Evolutionary conservation across 2,329 filamentous ascomycete species (phyloP).

Genomic region (Magnaporthiopsis poae): DNA sequence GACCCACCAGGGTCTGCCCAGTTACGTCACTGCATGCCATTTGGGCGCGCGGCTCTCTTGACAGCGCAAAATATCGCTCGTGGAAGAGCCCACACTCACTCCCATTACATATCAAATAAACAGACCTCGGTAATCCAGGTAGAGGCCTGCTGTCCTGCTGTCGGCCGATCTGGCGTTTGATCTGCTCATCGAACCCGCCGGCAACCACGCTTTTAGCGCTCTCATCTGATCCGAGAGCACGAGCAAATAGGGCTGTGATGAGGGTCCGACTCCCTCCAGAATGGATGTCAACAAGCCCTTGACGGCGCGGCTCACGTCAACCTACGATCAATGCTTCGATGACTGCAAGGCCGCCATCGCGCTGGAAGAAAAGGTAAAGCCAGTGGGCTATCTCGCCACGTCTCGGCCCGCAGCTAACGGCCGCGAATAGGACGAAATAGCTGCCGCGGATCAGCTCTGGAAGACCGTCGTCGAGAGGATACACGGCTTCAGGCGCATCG

Average conservation of each 20-base stretch:
- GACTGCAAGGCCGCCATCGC: conserved; percentile 3
- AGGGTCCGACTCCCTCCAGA: neutral
- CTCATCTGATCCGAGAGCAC: neutral
- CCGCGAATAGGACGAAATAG: neutral
- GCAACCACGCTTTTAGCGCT: neutral
- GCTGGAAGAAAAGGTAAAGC: conserved; percentile 5
- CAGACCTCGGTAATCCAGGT: neutral
- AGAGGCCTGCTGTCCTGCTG: neutral
- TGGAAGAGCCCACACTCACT: neutral
- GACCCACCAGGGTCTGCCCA: neutral
- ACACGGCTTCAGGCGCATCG: neutral
- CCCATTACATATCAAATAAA: neutral
- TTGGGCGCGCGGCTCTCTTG: neutral
- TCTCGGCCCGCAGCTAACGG: neutral
- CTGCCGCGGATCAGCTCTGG: conserved; percentile 4
- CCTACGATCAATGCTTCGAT: conserved; percentile 7
- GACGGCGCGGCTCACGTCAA: conserved; percentile 2
- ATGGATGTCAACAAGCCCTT: conserved; percentile 4
- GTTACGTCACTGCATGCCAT: neutral
- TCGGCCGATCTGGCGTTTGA: no score
- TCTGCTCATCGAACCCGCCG: neutral
- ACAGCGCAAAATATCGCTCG: neutral
- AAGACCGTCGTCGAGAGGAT: conserved; percentile 2
- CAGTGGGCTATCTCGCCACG: neutral
- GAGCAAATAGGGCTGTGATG: neutral